Base-by-base conservation (phyloP, 192 early-diverging fungal genomes). In the Paraglomus brasilianum region DNA sequence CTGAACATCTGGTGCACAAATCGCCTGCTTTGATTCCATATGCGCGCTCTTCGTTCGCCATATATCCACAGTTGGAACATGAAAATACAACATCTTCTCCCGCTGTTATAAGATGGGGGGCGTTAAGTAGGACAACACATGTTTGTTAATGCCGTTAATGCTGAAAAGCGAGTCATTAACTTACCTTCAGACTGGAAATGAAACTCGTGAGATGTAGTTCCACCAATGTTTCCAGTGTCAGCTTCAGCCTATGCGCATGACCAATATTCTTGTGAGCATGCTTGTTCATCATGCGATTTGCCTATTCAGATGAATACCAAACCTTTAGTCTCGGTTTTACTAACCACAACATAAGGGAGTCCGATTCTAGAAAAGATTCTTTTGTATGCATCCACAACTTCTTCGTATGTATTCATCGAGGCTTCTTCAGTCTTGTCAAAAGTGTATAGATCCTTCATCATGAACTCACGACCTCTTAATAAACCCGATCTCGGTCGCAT, bases 381-480 rank as follows among this genome's bases (percentile, higher is more conserved):
- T 46, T 84, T 78, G 69, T 97, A 97, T 14, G 94, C 93, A 13
- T 45, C 69, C 49, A 82, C 78, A n/a, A 97, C 81, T 17, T 85
- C 76, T 17, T 89, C 77, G 72, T 95, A 97, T 0, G 95, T 89
- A n/a, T 74, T 77, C 36, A 87, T 75, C 0, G 95, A 92, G 42
- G 81, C 80, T 14, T 88, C 74, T 63, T 82, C 75, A 1, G 83
- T 82, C 4, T 76, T 82, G 73, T 97, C 93, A 76, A 97, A 97
- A 8, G 91, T 85, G 74, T 97, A 95, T 71, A 97, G 74, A 77
- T 97, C 95, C 75, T 95, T 97, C 95, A 97, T 97, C n/a, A 94
- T 73, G 75, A 97, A 97, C 74, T 97, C 95, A 39, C 91, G 86
- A 2, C 84, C 93, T 11, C 95, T 80, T 50, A 97, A 80, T 19